phyloP scores from a whole-genome alignment of 495 filamentous ascomycete genomes.

The Hypoxylon trugodes region DNA sequence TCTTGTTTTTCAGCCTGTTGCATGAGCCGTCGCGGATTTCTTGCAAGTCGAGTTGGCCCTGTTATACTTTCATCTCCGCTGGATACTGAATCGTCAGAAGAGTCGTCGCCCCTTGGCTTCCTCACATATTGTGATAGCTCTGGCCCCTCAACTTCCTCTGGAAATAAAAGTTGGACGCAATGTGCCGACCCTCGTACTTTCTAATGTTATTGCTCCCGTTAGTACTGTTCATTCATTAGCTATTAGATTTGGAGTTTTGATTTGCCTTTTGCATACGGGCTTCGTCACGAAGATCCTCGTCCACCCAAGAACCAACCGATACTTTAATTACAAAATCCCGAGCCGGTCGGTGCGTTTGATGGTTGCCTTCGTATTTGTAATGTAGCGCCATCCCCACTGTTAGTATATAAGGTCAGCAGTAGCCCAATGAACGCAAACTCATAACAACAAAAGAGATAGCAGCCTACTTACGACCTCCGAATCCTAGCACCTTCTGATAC shows the following conservation, averaged over 20 bases:
- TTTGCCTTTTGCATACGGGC: background rate
- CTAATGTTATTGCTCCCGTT: background rate
- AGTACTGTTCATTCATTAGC: background rate
- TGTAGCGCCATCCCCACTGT: conserved; percentile 30
- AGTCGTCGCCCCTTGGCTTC: background rate
- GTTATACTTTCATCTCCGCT: conserved; percentile 30
- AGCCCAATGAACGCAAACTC: too few species aligned
- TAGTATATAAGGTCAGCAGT: conserved; percentile 1
- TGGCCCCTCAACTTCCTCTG: background rate
- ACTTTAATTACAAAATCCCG: conserved; percentile 19
- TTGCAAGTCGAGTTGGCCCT: background rate
- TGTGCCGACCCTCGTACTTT: conserved; percentile 11
- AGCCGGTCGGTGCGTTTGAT: too few species aligned
- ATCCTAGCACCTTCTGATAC: conserved; percentile 15
- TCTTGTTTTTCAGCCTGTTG: background rate
- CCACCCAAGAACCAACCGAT: background rate
- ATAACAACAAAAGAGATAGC: background rate
- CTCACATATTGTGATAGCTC: too few species aligned
- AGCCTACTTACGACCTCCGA: conserved; percentile 22
- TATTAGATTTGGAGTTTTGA: background rate
- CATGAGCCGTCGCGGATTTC: background rate
- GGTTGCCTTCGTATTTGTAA: conserved; percentile 3
- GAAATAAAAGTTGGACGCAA: conserved; percentile 14
- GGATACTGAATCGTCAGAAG: background rate
- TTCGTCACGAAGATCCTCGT: conserved; percentile 6